These are phyloP conservation scores for Rhizophagus prolifer DNA, from an alignment of 192 early-diverging fungal species.

Conservation along the genomic window DNA sequence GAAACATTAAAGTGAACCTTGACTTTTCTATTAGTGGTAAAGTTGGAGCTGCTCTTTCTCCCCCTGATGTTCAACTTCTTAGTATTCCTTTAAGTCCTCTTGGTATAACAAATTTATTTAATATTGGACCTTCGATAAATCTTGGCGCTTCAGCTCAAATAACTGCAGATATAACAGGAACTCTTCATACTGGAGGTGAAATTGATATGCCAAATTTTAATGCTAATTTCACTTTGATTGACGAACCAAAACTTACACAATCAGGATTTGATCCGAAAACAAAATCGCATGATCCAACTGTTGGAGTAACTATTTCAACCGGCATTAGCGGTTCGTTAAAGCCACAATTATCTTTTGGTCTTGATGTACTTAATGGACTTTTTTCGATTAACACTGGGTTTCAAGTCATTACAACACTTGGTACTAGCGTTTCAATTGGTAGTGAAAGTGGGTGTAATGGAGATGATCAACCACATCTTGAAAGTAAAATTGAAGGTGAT, in stretches of 20 bases:
- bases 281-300: background rate
- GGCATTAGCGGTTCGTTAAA: conserved; percentile 3
- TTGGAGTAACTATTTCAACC: background rate
- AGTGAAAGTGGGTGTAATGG: background rate
- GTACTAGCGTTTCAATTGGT: background rate
- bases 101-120: background rate
- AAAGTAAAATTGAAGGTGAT: background rate
- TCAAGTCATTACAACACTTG: conserved; percentile 4
- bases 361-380: background rate
- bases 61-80: conserved; percentile 16
- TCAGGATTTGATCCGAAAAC: conserved; percentile 1
- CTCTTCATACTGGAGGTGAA: background rate
- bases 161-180: background rate
- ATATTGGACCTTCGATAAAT: conserved; percentile 10
- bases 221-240: background rate
- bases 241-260: background rate
- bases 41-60: background rate
- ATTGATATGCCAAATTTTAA: background rate
- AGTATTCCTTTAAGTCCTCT: conserved; percentile 2
- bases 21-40: background rate
- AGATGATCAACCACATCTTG: background rate
- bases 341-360: conserved; percentile 10
- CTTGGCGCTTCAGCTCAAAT: background rate
- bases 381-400: background rate
- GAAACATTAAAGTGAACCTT: conserved; percentile 8